These are phyloP conservation scores for Wallacemonas rigidus DNA, from an alignment of 208 protist genomes.

Conservation along the genomic window DNA sequence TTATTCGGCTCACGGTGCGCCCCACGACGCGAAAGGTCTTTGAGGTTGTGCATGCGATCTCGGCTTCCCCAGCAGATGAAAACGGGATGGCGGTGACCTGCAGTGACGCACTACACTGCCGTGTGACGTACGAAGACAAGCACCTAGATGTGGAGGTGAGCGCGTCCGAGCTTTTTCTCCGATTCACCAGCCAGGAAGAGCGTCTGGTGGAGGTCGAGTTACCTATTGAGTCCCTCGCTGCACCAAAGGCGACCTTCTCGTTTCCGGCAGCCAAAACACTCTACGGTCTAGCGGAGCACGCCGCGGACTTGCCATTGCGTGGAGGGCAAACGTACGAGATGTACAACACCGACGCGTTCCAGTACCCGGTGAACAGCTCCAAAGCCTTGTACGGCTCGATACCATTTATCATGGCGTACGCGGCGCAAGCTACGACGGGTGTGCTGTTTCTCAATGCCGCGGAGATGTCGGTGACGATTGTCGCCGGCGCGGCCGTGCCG, in stretches of 20 bases:
- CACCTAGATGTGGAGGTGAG: slow-evolving; percentile 21
- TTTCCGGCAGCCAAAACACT: slow-evolving; percentile 77
- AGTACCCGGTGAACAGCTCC: slow-evolving; percentile 95
- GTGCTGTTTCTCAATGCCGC: slow-evolving; percentile 96
- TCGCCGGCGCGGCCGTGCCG: slow-evolving; percentile 27
- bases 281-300: slow-evolving; percentile 97
- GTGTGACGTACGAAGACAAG: slow-evolving; percentile 32
- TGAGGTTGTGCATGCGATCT: slow-evolving; percentile 33
- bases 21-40: slow-evolving; percentile 26
- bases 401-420: slow-evolving; percentile 95
- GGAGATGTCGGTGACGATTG: slow-evolving; percentile 67
- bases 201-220: slow-evolving; percentile 22
- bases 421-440: slow-evolving; percentile 53
- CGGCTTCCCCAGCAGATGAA: slow-evolving; percentile 12
- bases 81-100: slow-evolving; percentile 10
- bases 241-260: slow-evolving; percentile 29
- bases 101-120: slow-evolving; percentile 22
- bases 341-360: slow-evolving; percentile 98
- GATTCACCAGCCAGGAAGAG: slow-evolving; percentile 21
- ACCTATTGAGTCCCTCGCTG: neutral
- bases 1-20: slow-evolving; percentile 37
- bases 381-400: slow-evolving; percentile 96
- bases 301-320: slow-evolving; percentile 87
- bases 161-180: neutral
- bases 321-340: slow-evolving; percentile 89